A percentile compares a stretch with the other conserved stretches of the same genome.
These are phyloP conservation scores for Starmerella potacharoeniae DNA, from an alignment of 805 yeast species.

Conservation along the genomic window DNA sequence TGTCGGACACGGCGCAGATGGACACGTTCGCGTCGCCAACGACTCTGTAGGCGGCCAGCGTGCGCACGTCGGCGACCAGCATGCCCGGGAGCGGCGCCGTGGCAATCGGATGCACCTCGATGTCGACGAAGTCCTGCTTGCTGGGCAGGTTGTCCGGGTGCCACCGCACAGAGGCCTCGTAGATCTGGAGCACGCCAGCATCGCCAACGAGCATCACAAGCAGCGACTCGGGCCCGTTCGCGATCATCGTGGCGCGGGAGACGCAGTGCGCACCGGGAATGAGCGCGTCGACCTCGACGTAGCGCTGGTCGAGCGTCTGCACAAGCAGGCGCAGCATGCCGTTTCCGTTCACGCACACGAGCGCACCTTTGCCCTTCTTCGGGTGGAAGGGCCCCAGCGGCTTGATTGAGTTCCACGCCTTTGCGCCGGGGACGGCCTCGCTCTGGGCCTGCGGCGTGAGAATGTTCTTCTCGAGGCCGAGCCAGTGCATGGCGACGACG, in stretches of 20 bases:
- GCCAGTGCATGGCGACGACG: slow-evolving; percentile 55
- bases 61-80: background rate
- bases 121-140: slow-evolving; percentile 9
- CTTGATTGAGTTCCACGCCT: slow-evolving; percentile 36
- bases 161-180: slow-evolving; percentile 26
- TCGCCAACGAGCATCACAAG: slow-evolving; percentile 25
- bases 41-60: background rate
- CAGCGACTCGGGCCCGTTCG: slow-evolving; percentile 21
- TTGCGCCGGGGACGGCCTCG: slow-evolving; percentile 16
- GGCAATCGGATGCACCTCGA: slow-evolving; percentile 2
- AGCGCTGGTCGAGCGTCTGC: slow-evolving; percentile 31
- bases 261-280: slow-evolving; percentile 22
- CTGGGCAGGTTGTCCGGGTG: background rate
- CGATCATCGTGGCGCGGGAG: slow-evolving; percentile 23
- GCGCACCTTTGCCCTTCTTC: slow-evolving; percentile 53
- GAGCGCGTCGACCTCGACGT: slow-evolving; percentile 21
- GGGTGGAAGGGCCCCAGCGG: slow-evolving; percentile 61
- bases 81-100: background rate
- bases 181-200: slow-evolving; percentile 16
- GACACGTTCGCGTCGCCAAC: background rate
- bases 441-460: slow-evolving; percentile 12
- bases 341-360: slow-evolving; percentile 50
- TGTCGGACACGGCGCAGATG: slow-evolving; percentile 8
- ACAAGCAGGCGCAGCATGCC: slow-evolving; percentile 52
- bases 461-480: slow-evolving; percentile 58